Conservation (phyloP, 495 filamentous ascomycete genomes). For the Rhizodiscina lignyota region DNA sequence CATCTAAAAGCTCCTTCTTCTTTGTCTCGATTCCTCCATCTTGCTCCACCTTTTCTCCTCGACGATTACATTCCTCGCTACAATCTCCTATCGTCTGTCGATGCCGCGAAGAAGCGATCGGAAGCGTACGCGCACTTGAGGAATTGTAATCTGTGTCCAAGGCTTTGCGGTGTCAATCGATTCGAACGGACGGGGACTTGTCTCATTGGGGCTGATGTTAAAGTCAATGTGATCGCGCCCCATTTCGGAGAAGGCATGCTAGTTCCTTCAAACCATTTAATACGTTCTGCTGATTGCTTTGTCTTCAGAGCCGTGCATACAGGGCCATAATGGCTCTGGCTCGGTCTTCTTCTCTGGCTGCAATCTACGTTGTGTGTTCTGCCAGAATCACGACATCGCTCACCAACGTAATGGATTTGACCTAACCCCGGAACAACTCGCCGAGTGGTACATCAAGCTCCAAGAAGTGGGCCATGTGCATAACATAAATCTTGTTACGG, state of each 20-base stretch:
- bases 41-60: constrained; percentile 60
- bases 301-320: constrained; percentile 51
- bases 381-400: constrained; percentile 68
- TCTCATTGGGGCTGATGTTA: constrained; percentile 52
- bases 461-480: constrained; percentile 54
- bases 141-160: constrained; percentile 63
- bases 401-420: constrained; percentile 58
- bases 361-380: constrained; percentile 65
- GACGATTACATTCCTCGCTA: constrained; percentile 59
- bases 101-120: constrained; percentile 47
- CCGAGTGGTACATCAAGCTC: constrained; percentile 60
- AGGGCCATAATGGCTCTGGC: constrained; percentile 58
- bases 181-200: constrained; percentile 57
- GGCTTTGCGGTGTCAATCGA: constrained; percentile 56
- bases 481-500: constrained; percentile 68
- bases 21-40: no score
- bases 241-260: constrained; percentile 44
- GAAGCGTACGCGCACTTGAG: constrained; percentile 48
- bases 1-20: no score
- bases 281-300: background rate
- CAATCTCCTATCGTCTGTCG: constrained; percentile 36
- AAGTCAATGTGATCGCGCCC: constrained; percentile 64
- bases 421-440: constrained; percentile 59
- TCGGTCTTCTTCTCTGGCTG: constrained; percentile 63
- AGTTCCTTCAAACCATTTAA: constrained; percentile 1